Base-by-base conservation (phyloP, 2,329 filamentous ascomycete genomes). In the Aspergillus sp. region DNA sequence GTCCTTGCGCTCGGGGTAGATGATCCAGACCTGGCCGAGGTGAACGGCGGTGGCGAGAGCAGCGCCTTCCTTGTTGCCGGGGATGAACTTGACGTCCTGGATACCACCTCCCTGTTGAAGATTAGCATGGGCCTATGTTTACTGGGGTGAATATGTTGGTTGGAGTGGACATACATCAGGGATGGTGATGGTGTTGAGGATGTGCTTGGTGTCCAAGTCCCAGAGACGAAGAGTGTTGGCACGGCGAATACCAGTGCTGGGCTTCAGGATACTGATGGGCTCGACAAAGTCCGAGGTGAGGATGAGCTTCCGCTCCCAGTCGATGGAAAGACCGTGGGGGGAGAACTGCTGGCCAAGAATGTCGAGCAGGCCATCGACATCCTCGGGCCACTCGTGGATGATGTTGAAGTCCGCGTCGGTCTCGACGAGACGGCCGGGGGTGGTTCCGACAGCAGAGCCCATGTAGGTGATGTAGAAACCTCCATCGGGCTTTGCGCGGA, bases 221-320 rank as follows among this genome's bases (percentile, higher is more conserved):
- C 84, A 87, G 2, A 87, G 79, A 3, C 84, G 80, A 2, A 87
- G 77, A 0, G 84, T 87, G 68, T 85, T 79, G 43, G 82, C 84
- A 39, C 75, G 75, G 55, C 80, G 72, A 50, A 86, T 82, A 6
- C 82, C 83, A 5, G 77, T 62, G 45, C 77, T 82, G 1, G 84
- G 84, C 75, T 87, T 86, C 39, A 87, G 74, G 66, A 87, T 84
- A 48, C 78, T 80, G n/a, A 85, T 67, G 1, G 85, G 85, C 12
- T 86, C 82, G 19, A 87, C 82, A 63, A 86, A 88, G 73, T 87
- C 85, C 0, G 84, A 86, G 2, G 84, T 87, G 0, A 86, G 71
- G 55, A 86, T 85, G 59, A 85, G 69, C 51, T 83, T 80, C 62
- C 80, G 82, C 3, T 85, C 73, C 61, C 76, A 87, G 72, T 87